A percentile compares a stretch with the other conserved stretches of the same genome.
These are phyloP conservation scores for Talaromyces sp. DNA, from an alignment of 2,329 filamentous ascomycete species.

Conservation along the genomic window DNA sequence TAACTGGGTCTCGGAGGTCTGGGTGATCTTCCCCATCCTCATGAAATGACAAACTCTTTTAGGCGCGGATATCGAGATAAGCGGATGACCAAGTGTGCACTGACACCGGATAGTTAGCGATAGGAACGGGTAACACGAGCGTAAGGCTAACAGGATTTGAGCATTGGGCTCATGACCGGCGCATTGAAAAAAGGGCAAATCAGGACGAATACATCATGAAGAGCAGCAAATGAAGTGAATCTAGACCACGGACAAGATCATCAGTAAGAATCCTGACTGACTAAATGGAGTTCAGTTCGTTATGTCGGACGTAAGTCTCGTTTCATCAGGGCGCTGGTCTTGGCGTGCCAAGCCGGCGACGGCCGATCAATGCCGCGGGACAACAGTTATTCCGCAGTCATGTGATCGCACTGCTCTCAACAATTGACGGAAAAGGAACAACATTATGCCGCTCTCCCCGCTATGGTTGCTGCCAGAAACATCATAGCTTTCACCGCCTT, in stretches of 20 bases:
- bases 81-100: constrained; percentile 9
- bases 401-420: background rate
- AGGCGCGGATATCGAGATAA: constrained; percentile 13
- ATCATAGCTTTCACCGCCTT: constrained; percentile 24
- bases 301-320: background rate
- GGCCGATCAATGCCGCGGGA: background rate
- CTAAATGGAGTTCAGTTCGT: background rate
- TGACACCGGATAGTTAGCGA: background rate
- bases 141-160: constrained; percentile 4
- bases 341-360: background rate
- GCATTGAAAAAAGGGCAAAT: background rate
- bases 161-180: constrained; percentile 4
- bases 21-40: constrained; percentile 11
- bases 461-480: constrained; percentile 1
- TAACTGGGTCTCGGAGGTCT: constrained; percentile 12
- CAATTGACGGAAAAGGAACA: constrained; percentile 24
- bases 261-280: background rate
- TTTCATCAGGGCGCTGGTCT: background rate
- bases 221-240: background rate
- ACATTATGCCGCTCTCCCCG: constrained; percentile 25
- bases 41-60: background rate
- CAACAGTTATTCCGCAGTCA: background rate
- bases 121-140: constrained; percentile 4
- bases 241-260: background rate
- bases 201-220: background rate